Conservation (phyloP, 1,139 yeast genomes). For the Pichia cactophila region DNA sequence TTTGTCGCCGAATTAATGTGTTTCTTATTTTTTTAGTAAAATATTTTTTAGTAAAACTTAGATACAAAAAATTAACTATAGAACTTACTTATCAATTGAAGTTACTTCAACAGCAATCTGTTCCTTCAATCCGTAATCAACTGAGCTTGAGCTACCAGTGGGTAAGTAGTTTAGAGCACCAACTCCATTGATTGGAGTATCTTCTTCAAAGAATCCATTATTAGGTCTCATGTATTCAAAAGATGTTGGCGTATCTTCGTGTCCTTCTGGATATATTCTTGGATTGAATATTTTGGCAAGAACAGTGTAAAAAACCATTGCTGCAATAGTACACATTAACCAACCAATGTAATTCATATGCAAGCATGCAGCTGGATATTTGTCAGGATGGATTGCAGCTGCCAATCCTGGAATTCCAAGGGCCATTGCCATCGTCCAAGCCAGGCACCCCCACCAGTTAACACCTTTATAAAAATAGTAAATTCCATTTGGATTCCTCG, state of each 20-base stretch:
- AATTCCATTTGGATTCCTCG: slow-evolving; percentile 23
- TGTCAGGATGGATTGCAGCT: slow-evolving; percentile 10
- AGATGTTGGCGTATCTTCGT: slow-evolving; percentile 11
- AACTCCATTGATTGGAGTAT: slow-evolving; percentile 16
- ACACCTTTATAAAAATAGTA: slow-evolving; percentile 30
- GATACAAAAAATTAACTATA: not conserved
- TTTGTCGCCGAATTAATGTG: too few relatives aligned
- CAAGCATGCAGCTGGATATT: slow-evolving; percentile 9
- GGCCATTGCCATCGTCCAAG: slow-evolving; percentile 12
- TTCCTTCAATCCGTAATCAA: slow-evolving; percentile 2
- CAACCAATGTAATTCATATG: slow-evolving; percentile 15
- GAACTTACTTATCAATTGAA: slow-evolving; percentile 1
- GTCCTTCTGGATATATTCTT: slow-evolving; percentile 12
- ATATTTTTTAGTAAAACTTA: too few relatives aligned
- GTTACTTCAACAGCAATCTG: slow-evolving; percentile 2
- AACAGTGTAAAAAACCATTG: slow-evolving; percentile 9
- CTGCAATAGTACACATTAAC: slow-evolving; percentile 12
- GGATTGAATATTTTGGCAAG: slow-evolving; percentile 10
- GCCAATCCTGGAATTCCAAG: slow-evolving; percentile 15
- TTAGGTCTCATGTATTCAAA: slow-evolving; percentile 13
- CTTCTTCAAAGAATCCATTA: slow-evolving; percentile 16
- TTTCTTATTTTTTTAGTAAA: too few relatives aligned
- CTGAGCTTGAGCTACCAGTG: slow-evolving; percentile 1
- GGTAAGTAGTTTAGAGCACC: slow-evolving; percentile 1
- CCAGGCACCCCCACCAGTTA: slow-evolving; percentile 13